These are phyloP conservation scores for Verticillium tricorpus DNA, from an alignment of 2,329 filamentous ascomycete species.

Conservation along the genomic window DNA sequence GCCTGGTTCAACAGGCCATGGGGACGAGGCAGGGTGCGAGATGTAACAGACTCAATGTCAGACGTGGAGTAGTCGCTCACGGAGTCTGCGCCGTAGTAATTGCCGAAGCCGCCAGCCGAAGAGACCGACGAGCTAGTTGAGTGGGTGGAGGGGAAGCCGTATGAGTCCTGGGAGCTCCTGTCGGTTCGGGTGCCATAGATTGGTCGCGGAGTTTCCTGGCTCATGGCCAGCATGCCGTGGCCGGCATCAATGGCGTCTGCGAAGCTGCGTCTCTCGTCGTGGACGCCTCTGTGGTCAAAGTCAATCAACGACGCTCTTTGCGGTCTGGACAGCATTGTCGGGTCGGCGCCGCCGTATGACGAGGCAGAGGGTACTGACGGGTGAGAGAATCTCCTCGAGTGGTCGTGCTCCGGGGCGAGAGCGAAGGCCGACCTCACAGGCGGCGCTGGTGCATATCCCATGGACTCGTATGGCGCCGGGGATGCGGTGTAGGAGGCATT, in stretches of 20 bases:
- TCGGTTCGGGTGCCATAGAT: slow-evolving; percentile 71
- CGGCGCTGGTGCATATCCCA: slow-evolving; percentile 65
- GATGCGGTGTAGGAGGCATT: slow-evolving; percentile 62
- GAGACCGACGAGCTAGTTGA: slow-evolving; percentile 90
- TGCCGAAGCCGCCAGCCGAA: slow-evolving; percentile 79
- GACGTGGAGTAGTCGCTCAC: slow-evolving; percentile 94
- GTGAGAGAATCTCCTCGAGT: slow-evolving; percentile 70
- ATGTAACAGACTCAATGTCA: slow-evolving; percentile 76
- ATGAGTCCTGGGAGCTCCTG: slow-evolving; percentile 76
- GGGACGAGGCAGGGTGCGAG: slow-evolving; percentile 79
- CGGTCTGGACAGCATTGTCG: slow-evolving; percentile 36
- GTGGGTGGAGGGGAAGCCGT: slow-evolving; percentile 83
- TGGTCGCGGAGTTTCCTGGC: slow-evolving; percentile 88
- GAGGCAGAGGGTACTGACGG: slow-evolving; percentile 57
- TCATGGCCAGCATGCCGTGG: slow-evolving; percentile 92
- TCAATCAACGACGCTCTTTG: slow-evolving; percentile 62
- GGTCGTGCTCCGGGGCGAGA: slow-evolving; percentile 52
- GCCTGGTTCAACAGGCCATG: slow-evolving; percentile 57
- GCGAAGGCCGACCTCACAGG: slow-evolving; percentile 56
- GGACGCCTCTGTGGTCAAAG: slow-evolving; percentile 37
- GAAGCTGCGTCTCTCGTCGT: slow-evolving; percentile 63
- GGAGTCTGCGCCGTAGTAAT: slow-evolving; percentile 79
- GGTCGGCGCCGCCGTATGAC: slow-evolving; percentile 21
- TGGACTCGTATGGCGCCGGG: slow-evolving; percentile 66
- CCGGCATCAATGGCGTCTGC: slow-evolving; percentile 89